These are phyloP conservation scores for Podosphaera aphanis DNA, from an alignment of 2,329 filamentous ascomycete genomes.

Conservation along the genomic window DNA sequence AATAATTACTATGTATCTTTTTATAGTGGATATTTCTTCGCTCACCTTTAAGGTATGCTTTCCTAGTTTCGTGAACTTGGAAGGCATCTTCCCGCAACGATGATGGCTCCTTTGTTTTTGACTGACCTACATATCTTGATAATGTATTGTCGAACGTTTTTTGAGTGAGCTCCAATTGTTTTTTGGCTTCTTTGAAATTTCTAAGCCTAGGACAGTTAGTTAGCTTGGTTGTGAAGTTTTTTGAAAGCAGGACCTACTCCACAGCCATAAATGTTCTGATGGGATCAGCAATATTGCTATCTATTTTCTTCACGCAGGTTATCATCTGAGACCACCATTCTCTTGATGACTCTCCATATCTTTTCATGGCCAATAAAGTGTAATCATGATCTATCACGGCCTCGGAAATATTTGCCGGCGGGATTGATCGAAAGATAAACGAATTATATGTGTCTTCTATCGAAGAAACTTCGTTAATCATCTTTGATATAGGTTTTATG, in stretches of 20 bases:
- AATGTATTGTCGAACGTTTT: slow-evolving; percentile 65
- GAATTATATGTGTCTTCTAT: slow-evolving; percentile 60
- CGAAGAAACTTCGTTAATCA: slow-evolving; percentile 40
- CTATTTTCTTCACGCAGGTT: slow-evolving; percentile 51
- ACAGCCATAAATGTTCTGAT: slow-evolving; percentile 53
- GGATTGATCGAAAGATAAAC: slow-evolving; percentile 55
- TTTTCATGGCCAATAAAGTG: slow-evolving; percentile 63
- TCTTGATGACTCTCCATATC: slow-evolving; percentile 62
- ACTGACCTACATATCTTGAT: slow-evolving; percentile 60
- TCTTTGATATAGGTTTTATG: slow-evolving; percentile 34
- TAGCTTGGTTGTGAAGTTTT: not conserved
- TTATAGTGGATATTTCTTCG: not conserved
- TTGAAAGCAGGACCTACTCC: slow-evolving; percentile 23
- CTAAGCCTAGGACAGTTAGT: slow-evolving; percentile 24
- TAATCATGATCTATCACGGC: slow-evolving; percentile 87
- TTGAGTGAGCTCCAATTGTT: slow-evolving; percentile 55
- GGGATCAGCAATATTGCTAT: slow-evolving; percentile 56
- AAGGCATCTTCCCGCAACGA: slow-evolving; percentile 87
- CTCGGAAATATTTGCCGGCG: slow-evolving; percentile 51
- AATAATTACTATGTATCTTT: not conserved
- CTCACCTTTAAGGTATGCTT: slow-evolving; percentile 50
- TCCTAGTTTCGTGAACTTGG: slow-evolving; percentile 75
- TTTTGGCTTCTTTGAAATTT: slow-evolving; percentile 65
- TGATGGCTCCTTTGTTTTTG: slow-evolving; percentile 83
- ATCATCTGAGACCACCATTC: slow-evolving; percentile 71